Percentiles rank a stretch among this genome's conserved stretches.
These are phyloP conservation scores for Russula sp. DNA, from an alignment of 768 basidiomycete genomes.

Conservation along the genomic window DNA sequence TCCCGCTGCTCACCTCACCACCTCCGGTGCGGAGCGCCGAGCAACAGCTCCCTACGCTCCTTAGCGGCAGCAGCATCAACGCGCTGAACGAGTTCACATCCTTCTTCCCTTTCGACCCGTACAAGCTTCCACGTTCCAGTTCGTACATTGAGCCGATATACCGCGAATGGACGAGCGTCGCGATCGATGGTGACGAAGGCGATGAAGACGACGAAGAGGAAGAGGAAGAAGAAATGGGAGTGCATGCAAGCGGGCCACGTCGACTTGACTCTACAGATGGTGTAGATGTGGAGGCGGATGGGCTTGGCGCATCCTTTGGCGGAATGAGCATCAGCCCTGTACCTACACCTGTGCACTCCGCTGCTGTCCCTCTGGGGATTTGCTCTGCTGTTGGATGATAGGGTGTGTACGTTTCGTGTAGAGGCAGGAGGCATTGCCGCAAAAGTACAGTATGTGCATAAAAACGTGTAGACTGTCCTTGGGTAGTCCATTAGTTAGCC, in stretches of 20 bases:
- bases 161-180: slow-evolving; percentile 83
- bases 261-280: not conserved
- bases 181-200: slow-evolving; percentile 60
- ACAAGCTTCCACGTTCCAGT: slow-evolving; percentile 75
- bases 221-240: slow-evolving; percentile 40
- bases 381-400: not conserved
- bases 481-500: not conserved
- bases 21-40: slow-evolving; percentile 29
- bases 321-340: slow-evolving; percentile 82
- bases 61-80: slow-evolving; percentile 11
- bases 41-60: not conserved
- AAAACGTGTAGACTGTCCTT: not conserved
- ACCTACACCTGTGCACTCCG: not conserved
- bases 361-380: slow-evolving; percentile 12
- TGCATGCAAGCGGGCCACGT: slow-evolving; percentile 30
- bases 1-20: slow-evolving; percentile 76
- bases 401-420: not conserved
- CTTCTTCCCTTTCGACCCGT: slow-evolving; percentile 99
- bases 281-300: slow-evolving; percentile 36
- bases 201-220: slow-evolving; percentile 56
- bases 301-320: slow-evolving; percentile 61
- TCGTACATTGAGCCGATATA: slow-evolving; percentile 79
- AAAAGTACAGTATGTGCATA: not conserved
- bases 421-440: too few species aligned
- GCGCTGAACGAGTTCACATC: slow-evolving; percentile 66